These are phyloP conservation scores for Boletellus dicymbophilus DNA, from an alignment of 1,284 basidiomycete genomes.

Conservation along the genomic window DNA sequence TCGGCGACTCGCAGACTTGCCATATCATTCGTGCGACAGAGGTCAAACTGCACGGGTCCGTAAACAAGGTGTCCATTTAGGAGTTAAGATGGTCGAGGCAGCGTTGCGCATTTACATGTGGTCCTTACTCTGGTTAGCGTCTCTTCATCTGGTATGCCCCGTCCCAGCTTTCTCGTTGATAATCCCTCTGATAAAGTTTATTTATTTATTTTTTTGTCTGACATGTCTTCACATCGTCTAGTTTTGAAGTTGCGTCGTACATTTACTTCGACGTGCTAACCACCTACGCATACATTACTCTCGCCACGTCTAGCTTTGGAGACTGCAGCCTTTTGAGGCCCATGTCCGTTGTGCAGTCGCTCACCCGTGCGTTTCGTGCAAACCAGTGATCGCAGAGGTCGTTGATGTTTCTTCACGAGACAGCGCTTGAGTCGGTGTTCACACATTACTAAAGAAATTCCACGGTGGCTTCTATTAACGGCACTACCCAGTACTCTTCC, in stretches of 20 bases:
- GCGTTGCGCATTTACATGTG: slow-evolving; percentile 53
- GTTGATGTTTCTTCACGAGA: slow-evolving; percentile 68
- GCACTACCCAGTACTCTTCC: slow-evolving; percentile 48
- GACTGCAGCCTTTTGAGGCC: slow-evolving; percentile 67
- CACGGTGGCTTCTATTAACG: slow-evolving; percentile 1
- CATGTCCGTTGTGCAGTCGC: slow-evolving; percentile 58
- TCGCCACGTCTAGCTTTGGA: slow-evolving; percentile 61
- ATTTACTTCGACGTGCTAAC: slow-evolving; percentile 78
- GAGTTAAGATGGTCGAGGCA: slow-evolving; percentile 54
- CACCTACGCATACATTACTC: slow-evolving; percentile 66
- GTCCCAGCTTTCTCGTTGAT: too few relatives aligned
- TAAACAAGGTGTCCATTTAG: slow-evolving; percentile 42
- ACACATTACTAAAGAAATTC: background rate
- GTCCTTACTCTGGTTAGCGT: slow-evolving; percentile 57
- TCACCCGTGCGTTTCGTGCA: slow-evolving; percentile 46
- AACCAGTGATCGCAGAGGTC: slow-evolving; percentile 81
- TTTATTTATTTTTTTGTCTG: too few relatives aligned
- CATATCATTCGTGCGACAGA: too few relatives aligned
- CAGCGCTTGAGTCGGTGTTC: slow-evolving; percentile 60
- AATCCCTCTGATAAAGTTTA: too few relatives aligned
- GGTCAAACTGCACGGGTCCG: too few relatives aligned
- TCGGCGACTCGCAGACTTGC: too few relatives aligned
- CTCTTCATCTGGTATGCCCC: slow-evolving; percentile 57
- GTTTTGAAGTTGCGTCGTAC: slow-evolving; percentile 70
- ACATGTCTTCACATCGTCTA: slow-evolving; percentile 23